These are phyloP conservation scores for Paramecium octaurelia DNA, from an alignment of 73 alveolate genomes.

Conservation along the genomic window DNA sequence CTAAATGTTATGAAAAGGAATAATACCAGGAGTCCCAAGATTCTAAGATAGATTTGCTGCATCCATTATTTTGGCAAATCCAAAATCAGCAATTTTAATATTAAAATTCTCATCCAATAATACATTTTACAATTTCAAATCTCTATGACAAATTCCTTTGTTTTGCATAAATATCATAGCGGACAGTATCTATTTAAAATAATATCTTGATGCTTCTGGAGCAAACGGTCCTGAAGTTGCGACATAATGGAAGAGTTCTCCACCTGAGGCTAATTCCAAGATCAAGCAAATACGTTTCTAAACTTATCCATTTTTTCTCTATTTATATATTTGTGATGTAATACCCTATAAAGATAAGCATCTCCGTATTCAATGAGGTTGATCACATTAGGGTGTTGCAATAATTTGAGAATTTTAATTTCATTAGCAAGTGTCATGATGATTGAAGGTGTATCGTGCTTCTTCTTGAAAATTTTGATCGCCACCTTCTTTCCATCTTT, in stretches of 20 bases:
- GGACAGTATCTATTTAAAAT: conserved; percentile 68
- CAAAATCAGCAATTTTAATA: conserved; percentile 90
- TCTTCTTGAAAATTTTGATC: conserved; percentile 25
- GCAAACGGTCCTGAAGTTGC: conserved; percentile 72
- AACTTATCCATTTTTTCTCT: conserved; percentile 47
- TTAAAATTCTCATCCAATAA: conserved; percentile 78
- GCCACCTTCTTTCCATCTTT: conserved; percentile 6
- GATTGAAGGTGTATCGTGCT: neutral
- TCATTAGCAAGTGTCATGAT: conserved; percentile 60
- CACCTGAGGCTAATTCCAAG: conserved; percentile 64
- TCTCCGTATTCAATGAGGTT: conserved; percentile 26
- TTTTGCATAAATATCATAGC: conserved; percentile 77
- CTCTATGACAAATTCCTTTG: conserved; percentile 84
- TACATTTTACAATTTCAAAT: conserved; percentile 88
- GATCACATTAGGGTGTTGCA: conserved; percentile 58
- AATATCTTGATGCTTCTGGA: conserved; percentile 67
- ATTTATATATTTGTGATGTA: neutral
- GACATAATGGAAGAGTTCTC: conserved; percentile 72
- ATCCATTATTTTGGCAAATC: conserved; percentile 73
- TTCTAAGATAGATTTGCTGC: conserved; percentile 39
- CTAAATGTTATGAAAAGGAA: neutral
- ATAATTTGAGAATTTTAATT: conserved; percentile 17
- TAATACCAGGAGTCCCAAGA: conserved; percentile 66
- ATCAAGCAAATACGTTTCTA: conserved; percentile 56
- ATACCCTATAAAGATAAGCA: neutral